These are phyloP conservation scores for Talaromyces sp. DNA, from an alignment of 2,329 filamentous ascomycete species.

Conservation along the genomic window DNA sequence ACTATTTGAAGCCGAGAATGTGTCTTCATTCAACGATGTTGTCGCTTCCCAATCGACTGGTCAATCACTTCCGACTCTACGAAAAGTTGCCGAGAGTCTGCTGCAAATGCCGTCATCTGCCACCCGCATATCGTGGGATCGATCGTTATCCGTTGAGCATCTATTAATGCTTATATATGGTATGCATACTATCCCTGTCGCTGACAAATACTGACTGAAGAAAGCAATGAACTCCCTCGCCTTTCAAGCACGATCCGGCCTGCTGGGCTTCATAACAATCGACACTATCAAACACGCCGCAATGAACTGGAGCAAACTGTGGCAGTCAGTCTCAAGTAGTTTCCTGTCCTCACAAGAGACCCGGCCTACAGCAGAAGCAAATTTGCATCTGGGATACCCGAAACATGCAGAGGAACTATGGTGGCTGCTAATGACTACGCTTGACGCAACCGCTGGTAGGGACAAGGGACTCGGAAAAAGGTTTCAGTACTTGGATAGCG, in stretches of 20 bases:
- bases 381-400: constrained; percentile 28
- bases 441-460: constrained; percentile 19
- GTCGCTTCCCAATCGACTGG: constrained; percentile 16
- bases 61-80: constrained; percentile 24
- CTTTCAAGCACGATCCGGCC: constrained; percentile 27
- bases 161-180: constrained; percentile 32
- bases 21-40: constrained; percentile 25
- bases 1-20: constrained; percentile 30
- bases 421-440: constrained; percentile 29
- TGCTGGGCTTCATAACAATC: constrained; percentile 26
- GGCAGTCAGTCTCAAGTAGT: constrained; percentile 23
- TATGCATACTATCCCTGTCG: constrained; percentile 6
- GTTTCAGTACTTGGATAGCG: constrained; percentile 26
- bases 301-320: constrained; percentile 29
- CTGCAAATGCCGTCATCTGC: constrained; percentile 23
- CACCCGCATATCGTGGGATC: constrained; percentile 23
- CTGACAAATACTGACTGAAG: background rate
- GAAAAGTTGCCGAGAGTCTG: constrained; percentile 25
- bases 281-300: constrained; percentile 28
- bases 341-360: background rate
- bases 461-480: constrained; percentile 19
- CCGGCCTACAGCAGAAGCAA: constrained; percentile 22
- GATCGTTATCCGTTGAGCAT: constrained; percentile 29
- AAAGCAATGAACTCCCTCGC: constrained; percentile 31
- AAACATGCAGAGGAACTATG: constrained; percentile 33